phyloP scores from a whole-genome alignment of 495 filamentous ascomycete species.

The Amphirosellinia nigrospora region DNA sequence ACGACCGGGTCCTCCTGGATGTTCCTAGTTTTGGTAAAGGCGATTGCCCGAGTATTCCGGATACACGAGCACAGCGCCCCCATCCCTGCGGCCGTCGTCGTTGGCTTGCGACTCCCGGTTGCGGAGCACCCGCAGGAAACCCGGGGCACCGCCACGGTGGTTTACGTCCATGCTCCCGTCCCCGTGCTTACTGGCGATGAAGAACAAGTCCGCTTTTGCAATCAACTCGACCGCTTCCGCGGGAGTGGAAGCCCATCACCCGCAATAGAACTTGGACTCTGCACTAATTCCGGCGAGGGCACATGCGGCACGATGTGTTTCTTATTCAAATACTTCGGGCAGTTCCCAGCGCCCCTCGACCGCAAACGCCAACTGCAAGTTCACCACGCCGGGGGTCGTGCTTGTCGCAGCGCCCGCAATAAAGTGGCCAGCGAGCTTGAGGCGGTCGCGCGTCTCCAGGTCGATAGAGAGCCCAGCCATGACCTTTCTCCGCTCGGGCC shows the following conservation, averaged over 20 bases:
- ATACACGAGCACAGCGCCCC: constrained; percentile 62
- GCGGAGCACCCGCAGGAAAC: constrained; percentile 70
- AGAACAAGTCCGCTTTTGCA: constrained; percentile 73
- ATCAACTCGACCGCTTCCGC: constrained; percentile 63
- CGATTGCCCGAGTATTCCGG: constrained; percentile 84
- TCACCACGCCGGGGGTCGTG: constrained; percentile 41
- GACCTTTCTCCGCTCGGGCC: constrained; percentile 44
- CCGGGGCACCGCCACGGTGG: constrained; percentile 74
- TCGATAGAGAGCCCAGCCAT: constrained; percentile 71
- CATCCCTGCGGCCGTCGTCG: constrained; percentile 1
- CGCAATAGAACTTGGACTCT: background rate
- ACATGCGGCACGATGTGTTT: constrained; percentile 64
- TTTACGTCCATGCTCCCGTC: constrained; percentile 80
- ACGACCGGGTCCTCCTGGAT: constrained; percentile 62
- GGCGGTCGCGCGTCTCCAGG: constrained; percentile 65
- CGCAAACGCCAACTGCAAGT: constrained; percentile 69
- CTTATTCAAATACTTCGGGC: constrained; percentile 83
- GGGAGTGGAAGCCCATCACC: constrained; percentile 41
- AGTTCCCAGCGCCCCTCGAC: constrained; percentile 75
- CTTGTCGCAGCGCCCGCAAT: constrained; percentile 55
- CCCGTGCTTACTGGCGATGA: constrained; percentile 71
- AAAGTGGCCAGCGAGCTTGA: constrained; percentile 72
- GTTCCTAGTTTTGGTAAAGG: constrained; percentile 71
- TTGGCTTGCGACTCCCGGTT: constrained; percentile 47
- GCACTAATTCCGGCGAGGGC: constrained; percentile 57